Evolutionary conservation across 495 filamentous ascomycete genomes (phyloP), one percentile per base, ranked within the genome.

Genomic region (Trypethelium eluteriae): DNA sequence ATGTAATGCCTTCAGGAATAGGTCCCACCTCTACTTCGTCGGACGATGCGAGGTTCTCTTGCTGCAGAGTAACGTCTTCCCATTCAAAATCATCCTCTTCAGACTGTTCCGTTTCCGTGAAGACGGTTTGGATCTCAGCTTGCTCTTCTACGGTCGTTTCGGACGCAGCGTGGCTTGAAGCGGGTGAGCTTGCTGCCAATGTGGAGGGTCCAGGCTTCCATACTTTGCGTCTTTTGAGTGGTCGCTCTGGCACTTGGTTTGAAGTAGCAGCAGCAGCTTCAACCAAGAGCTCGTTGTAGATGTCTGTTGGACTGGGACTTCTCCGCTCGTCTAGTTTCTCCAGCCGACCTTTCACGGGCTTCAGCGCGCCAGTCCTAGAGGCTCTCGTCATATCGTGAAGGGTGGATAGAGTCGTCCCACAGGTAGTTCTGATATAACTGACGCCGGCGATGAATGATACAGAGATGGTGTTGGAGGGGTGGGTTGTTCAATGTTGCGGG

Each of bases 51-150:
- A 76, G 73, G 68, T 81, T 75, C 10, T 76, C 73, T 25, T 67
- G 69, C 39, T 61, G 63, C 25, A 88, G 75, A 65, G 83, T 82
- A 4, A 91, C 83, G 68, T 89, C 86, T 76, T 92, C 89, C 85
- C 87, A 92, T 49, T 87, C 86, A 66, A 85, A 76, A 64, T 90
- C 86, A 65, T 82, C 86, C 49, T 87, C 88, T 41, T 79, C 64
- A 62, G 36, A 39, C 16, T 50, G 47, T 65, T 65, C 36, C 7
- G 39, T 53, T 14, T 35, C 41, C 35, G 35, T n/a, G 44, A 49
- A 25, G 34, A 35, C 34, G 7, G 38, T 41, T 34, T 34, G 39
- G 14, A 32, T 50, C 38, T 12, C 32, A 62, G 25, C 44, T 11
- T 5, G 11, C 25, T 14, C 0, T 66, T 66, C 38, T 11, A 10